A percentile compares a stretch with the other conserved stretches of the same genome.
Evolutionary conservation across 2,329 filamentous ascomycete species (phyloP).

Genomic region (Thielaviopsis punctulata): DNA sequence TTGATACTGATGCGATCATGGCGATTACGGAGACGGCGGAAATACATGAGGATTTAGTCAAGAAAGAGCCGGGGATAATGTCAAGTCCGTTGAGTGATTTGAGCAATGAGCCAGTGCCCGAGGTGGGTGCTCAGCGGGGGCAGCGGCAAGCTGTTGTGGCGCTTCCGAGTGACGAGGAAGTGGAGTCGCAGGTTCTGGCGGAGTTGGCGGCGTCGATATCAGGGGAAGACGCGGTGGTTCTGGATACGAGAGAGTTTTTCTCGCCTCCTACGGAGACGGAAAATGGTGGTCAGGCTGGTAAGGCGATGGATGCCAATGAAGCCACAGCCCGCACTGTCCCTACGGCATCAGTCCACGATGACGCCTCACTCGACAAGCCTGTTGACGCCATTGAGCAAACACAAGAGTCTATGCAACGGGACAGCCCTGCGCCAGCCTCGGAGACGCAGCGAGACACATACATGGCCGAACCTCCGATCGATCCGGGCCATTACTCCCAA

Average conservation of each 20-base stretch:
- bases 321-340: too few species aligned
- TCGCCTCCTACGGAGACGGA: not conserved
- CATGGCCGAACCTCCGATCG: not conserved
- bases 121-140: not conserved
- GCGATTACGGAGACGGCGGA: not conserved
- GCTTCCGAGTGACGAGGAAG: slow-evolving; percentile 5
- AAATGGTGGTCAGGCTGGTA: too few species aligned
- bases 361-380: too few species aligned
- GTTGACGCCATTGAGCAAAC: too few species aligned
- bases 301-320: too few species aligned
- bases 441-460: too few species aligned
- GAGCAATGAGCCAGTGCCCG: not conserved
- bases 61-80: slow-evolving; percentile 12
- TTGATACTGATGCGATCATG: slow-evolving; percentile 2
- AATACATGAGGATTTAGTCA: not conserved
- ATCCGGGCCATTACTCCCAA: not conserved
- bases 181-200: slow-evolving; percentile 24
- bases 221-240: not conserved
- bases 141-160: not conserved
- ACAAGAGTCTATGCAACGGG: too few species aligned
- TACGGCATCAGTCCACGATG: too few species aligned
- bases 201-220: slow-evolving; percentile 24
- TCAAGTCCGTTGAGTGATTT: slow-evolving; percentile 10
- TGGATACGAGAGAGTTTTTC: not conserved
- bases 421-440: too few species aligned